Percentiles rank a stretch among this genome's conserved stretches.
phyloP scores from a whole-genome alignment of 805 yeast genomes.

The Saccharomycopsis olivae region DNA sequence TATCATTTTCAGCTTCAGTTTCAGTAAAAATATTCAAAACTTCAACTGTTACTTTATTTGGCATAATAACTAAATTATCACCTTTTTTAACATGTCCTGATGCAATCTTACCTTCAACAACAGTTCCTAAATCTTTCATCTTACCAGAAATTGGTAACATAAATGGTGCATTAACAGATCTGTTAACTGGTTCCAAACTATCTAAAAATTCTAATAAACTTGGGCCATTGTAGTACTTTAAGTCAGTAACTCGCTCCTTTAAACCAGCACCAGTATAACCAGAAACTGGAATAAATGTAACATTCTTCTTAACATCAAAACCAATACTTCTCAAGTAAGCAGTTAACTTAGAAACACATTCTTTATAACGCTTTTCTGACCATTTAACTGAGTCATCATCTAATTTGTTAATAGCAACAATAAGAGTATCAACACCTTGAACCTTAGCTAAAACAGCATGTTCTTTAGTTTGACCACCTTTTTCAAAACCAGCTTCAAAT shows the following conservation, averaged over 20 bases:
- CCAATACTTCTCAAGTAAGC: conserved; percentile 81
- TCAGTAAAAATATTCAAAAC: conserved; percentile 84
- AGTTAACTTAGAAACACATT: conserved; percentile 79
- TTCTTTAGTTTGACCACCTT: conserved; percentile 98
- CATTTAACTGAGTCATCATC: conserved; percentile 95
- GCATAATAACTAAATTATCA: conserved; percentile 74
- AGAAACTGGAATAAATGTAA: conserved; percentile 91
- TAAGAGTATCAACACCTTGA: conserved; percentile 90
- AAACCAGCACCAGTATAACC: conserved; percentile 97
- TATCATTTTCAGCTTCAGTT: conserved; percentile 86
- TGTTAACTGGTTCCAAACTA: conserved; percentile 64
- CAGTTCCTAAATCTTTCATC: conserved; percentile 94
- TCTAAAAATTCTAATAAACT: conserved; percentile 85
- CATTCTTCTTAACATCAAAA: conserved; percentile 73
- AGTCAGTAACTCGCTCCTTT: conserved; percentile 67
- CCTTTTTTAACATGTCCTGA: conserved; percentile 87
- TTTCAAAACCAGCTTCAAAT: conserved; percentile 97
- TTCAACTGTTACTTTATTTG: conserved; percentile 76
- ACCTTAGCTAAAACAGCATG: conserved; percentile 96
- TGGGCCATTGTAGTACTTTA: conserved; percentile 93
- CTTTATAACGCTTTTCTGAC: conserved; percentile 94
- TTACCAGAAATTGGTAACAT: conserved; percentile 94
- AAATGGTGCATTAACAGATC: conserved; percentile 89
- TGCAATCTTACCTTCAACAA: conserved; percentile 97
- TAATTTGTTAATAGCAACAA: conserved; percentile 96